Evolutionary conservation across 2,329 filamentous ascomycete species (phyloP).

Genomic region (Capronia epimyces): DNA sequence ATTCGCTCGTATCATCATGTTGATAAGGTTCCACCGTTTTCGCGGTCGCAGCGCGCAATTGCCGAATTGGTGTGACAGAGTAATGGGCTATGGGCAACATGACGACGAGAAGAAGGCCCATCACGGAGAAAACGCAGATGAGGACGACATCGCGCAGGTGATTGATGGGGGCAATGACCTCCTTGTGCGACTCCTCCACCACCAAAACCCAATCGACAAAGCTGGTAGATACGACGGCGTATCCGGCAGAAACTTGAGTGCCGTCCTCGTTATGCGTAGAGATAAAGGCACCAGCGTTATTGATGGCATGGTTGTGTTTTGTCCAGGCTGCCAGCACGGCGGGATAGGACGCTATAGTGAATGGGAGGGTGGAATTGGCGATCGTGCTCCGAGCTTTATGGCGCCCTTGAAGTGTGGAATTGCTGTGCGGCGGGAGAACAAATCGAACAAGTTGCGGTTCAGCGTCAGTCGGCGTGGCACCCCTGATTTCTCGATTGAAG

Average conservation of each 20-base stretch:
- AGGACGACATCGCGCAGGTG: constrained; percentile 74
- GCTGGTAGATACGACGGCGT: constrained; percentile 60
- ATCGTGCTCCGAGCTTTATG: constrained; percentile 19
- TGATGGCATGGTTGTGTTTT: constrained; percentile 45
- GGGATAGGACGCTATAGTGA: constrained; percentile 57
- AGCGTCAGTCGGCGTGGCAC: constrained; percentile 39
- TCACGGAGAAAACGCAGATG: constrained; percentile 77
- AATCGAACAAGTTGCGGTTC: constrained; percentile 21
- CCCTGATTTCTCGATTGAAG: constrained; percentile 41
- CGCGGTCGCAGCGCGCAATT: constrained; percentile 68
- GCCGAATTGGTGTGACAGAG: constrained; percentile 71
- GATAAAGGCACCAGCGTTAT: constrained; percentile 65
- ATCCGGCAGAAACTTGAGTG: constrained; percentile 69
- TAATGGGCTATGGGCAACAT: constrained; percentile 75
- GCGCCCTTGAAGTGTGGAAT: constrained; percentile 15
- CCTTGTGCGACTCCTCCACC: constrained; percentile 67
- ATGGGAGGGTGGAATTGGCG: constrained; percentile 45
- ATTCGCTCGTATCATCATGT: constrained; percentile 38
- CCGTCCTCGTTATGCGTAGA: constrained; percentile 68
- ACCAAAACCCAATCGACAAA: constrained; percentile 78
- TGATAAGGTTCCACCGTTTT: constrained; percentile 60
- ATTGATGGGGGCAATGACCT: constrained; percentile 70
- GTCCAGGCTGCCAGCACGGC: constrained; percentile 59
- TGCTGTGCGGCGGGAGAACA: constrained; percentile 24
- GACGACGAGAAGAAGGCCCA: constrained; percentile 65